Percentiles rank a stretch among this genome's conserved stretches.
Evolutionary conservation across 805 yeast genomes (phyloP).

Genomic region (Candida coquimbonensis): DNA sequence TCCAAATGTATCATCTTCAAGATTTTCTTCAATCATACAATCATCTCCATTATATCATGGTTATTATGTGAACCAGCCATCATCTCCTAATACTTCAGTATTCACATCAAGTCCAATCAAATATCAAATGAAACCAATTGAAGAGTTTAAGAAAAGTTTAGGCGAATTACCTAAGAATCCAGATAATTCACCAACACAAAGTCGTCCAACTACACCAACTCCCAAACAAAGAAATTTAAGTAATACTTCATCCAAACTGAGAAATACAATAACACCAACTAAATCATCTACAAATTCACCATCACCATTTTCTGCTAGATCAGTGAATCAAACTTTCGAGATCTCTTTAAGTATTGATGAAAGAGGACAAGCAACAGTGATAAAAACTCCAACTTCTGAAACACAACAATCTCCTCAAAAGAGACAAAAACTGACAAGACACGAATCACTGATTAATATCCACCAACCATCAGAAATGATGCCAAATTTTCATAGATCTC

Average conservation of each 20-base stretch:
- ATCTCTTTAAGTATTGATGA: conserved; percentile 20
- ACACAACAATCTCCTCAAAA: conserved; percentile 1
- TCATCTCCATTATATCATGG: conserved; percentile 26
- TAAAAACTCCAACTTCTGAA: conserved; percentile 4
- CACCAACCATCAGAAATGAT: conserved; percentile 1
- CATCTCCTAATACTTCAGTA: conserved; percentile 14
- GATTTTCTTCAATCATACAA: conserved; percentile 24
- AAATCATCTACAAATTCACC: neutral
- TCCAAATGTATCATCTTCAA: conserved; percentile 16
- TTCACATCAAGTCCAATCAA: conserved; percentile 19
- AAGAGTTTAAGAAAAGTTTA: conserved; percentile 8
- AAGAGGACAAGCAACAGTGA: conserved; percentile 20
- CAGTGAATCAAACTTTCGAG: conserved; percentile 5
- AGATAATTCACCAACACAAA: conserved; percentile 14
- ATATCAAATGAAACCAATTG: conserved; percentile 21
- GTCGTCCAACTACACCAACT: conserved; percentile 7
- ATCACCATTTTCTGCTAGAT: neutral
- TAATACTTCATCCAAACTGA: neutral
- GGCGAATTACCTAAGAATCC: conserved; percentile 17
- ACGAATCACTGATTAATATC: conserved; percentile 13
- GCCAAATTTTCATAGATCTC: conserved; percentile 9
- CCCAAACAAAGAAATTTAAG: neutral
- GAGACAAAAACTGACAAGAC: conserved; percentile 14
- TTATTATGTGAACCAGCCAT: conserved; percentile 19
- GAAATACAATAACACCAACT: neutral